Evolutionary conservation across 2,329 filamentous ascomycete species (phyloP).

Genomic region (Sarocladium kiliense): DNA sequence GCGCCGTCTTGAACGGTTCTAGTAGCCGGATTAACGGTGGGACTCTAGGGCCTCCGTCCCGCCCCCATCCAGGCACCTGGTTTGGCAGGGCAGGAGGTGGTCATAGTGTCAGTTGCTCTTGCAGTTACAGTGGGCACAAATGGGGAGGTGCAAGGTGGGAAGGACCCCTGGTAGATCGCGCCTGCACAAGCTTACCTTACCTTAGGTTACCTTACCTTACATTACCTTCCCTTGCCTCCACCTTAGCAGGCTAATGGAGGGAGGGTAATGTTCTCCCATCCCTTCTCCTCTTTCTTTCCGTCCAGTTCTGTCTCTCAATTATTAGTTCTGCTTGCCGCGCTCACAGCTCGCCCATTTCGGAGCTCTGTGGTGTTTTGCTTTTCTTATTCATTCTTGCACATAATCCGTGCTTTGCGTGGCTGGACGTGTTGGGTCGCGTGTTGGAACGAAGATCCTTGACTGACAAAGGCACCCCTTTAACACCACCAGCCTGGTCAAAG

Average conservation of each 20-base stretch:
- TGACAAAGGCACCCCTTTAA: background rate
- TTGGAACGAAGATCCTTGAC: conserved; percentile 1
- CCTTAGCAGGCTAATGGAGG: background rate
- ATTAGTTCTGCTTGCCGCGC: background rate
- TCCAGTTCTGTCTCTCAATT: background rate
- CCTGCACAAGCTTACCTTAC: background rate
- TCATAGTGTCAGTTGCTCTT: too few relatives aligned
- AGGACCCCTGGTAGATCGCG: background rate
- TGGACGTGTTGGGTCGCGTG: background rate
- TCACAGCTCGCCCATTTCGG: background rate
- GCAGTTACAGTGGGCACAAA: background rate
- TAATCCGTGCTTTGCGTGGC: background rate
- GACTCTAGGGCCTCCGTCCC: background rate
- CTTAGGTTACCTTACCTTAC: too few relatives aligned
- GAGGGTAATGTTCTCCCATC: background rate
- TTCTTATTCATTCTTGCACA: background rate
- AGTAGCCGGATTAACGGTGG: background rate
- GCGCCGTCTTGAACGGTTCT: background rate
- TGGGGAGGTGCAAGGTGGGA: background rate
- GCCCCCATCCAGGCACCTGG: background rate
- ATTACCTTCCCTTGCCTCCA: too few relatives aligned
- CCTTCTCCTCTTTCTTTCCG: background rate
- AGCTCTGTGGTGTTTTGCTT: background rate
- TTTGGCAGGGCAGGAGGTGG: background rate
- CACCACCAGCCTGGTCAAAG: background rate